These are phyloP conservation scores for Vachellia collinsii DNA, from an alignment of 306 rosid species.

Conservation along the genomic window DNA sequence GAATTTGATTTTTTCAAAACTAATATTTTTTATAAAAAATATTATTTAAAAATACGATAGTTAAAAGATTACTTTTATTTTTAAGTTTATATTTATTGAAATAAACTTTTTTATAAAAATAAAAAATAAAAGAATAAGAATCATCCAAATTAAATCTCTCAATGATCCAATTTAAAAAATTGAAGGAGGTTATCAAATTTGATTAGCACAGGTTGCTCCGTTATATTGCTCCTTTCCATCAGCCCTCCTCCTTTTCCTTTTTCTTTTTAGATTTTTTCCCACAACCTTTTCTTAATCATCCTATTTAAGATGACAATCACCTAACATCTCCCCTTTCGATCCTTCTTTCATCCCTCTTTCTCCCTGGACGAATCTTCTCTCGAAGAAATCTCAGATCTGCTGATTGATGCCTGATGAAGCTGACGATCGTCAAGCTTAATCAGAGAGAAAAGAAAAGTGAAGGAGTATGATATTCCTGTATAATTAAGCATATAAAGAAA, in stretches of 20 bases:
- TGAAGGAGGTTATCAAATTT: too few relatives aligned
- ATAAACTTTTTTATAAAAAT: too few relatives aligned
- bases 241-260: neutral
- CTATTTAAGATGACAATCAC: conserved; percentile 4
- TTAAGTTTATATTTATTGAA: too few relatives aligned
- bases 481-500: neutral
- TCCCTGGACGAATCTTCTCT: neutral
- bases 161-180: too few relatives aligned
- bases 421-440: neutral
- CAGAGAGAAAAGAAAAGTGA: conserved; percentile 1
- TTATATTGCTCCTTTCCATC: neutral
- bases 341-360: neutral
- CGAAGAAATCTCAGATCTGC: conserved; percentile 38
- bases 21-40: too few relatives aligned
- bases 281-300: neutral
- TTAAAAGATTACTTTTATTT: too few relatives aligned
- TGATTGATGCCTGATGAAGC: too few relatives aligned
- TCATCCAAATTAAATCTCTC: too few relatives aligned
- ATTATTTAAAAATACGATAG: too few relatives aligned
- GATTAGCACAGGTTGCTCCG: too few relatives aligned
- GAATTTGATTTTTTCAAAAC: too few relatives aligned
- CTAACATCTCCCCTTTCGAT: conserved; percentile 19
- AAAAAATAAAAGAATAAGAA: too few relatives aligned
- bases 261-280: neutral
- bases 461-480: neutral